Conservation (phyloP, 805 yeast genomes). For the Starmerella riodocensis region DNA sequence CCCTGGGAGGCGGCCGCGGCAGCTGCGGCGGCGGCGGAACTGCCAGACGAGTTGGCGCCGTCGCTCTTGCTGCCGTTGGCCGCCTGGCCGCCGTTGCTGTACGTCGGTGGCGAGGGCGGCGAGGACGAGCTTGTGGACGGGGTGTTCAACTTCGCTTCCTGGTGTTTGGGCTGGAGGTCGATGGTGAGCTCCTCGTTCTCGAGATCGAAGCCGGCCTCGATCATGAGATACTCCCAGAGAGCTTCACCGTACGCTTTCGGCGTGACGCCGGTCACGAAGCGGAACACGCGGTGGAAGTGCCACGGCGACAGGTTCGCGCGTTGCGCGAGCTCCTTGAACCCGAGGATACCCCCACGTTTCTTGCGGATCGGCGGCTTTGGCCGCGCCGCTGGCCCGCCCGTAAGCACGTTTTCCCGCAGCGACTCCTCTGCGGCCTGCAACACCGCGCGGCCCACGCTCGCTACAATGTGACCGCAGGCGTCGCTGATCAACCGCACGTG, state of each 20-base stretch:
- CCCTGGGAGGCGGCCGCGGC: neutral
- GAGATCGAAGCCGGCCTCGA: constrained; percentile 21
- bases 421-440: constrained; percentile 24
- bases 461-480: constrained; percentile 73
- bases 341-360: constrained; percentile 30
- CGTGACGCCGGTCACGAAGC: constrained; percentile 71
- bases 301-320: constrained; percentile 75
- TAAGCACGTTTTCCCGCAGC: constrained; percentile 16
- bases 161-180: constrained; percentile 1
- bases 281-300: constrained; percentile 88
- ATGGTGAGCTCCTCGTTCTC: constrained; percentile 18
- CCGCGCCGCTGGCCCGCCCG: constrained; percentile 6
- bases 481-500: constrained; percentile 57
- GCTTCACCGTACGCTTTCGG: constrained; percentile 82
- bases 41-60: neutral
- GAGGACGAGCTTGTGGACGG: constrained; percentile 6
- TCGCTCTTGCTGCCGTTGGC: neutral
- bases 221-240: constrained; percentile 36
- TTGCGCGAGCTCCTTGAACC: constrained; percentile 76
- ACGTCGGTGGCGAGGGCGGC: constrained; percentile 4
- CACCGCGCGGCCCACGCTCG: constrained; percentile 51
- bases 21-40: neutral
- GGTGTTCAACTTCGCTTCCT: neutral
- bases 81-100: neutral
- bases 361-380: constrained; percentile 25